A percentile compares a stretch with the other conserved stretches of the same genome.
phyloP scores from a whole-genome alignment of 1,284 basidiomycete genomes.

The Cryptococcus deneoformans region DNA sequence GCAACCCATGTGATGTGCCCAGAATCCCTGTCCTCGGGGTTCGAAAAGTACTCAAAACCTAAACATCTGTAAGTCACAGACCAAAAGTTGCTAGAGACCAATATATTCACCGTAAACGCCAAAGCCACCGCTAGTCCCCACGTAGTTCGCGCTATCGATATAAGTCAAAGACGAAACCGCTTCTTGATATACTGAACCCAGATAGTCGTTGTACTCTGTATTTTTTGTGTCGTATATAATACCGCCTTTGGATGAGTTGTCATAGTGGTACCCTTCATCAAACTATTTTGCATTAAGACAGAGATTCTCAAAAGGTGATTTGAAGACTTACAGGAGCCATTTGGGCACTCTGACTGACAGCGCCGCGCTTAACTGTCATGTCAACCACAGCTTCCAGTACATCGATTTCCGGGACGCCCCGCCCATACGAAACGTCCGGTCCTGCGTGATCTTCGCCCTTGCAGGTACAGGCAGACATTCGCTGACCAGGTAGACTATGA shows the following conservation, averaged over 20 bases:
- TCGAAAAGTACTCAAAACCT: slow-evolving; percentile 65
- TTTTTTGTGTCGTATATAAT: slow-evolving; percentile 46
- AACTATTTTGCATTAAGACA: slow-evolving; percentile 18
- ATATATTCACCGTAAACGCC: slow-evolving; percentile 55
- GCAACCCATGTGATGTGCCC: slow-evolving; percentile 67
- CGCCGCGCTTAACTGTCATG: slow-evolving; percentile 11
- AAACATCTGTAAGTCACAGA: neutral
- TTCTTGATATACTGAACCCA: slow-evolving; percentile 74
- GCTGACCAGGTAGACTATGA: too few species aligned
- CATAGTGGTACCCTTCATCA: slow-evolving; percentile 64
- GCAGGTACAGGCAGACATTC: slow-evolving; percentile 53
- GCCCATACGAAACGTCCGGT: slow-evolving; percentile 55
- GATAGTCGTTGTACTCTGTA: slow-evolving; percentile 67
- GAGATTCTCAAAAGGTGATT: too few species aligned
- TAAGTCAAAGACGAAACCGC: slow-evolving; percentile 59
- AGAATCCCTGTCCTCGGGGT: slow-evolving; percentile 56
- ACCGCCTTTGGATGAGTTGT: slow-evolving; percentile 52
- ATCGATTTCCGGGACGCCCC: slow-evolving; percentile 65
- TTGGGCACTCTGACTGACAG: slow-evolving; percentile 31
- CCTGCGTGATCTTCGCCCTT: slow-evolving; percentile 63
- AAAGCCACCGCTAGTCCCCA: slow-evolving; percentile 27
- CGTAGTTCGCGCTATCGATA: slow-evolving; percentile 55
- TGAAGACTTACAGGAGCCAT: slow-evolving; percentile 23
- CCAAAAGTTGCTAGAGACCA: neutral
- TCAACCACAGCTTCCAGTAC: slow-evolving; percentile 59